Evolutionary conservation across 352 stramenopile genomes (phyloP).

Genomic region (Globisporangium nunn): DNA sequence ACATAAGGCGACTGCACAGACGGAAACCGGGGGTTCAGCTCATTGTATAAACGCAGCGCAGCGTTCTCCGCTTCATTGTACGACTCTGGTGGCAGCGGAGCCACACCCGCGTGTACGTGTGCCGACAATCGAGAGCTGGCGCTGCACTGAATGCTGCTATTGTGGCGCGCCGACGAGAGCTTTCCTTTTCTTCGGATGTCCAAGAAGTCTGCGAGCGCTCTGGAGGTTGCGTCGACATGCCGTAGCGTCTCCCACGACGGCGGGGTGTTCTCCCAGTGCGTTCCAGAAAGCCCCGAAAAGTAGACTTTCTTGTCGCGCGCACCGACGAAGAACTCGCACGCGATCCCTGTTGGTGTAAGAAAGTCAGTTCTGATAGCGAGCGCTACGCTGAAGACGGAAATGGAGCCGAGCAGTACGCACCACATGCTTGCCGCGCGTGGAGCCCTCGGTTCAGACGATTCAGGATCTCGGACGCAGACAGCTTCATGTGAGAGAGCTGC

Average conservation of each 20-base stretch:
- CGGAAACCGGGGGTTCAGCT: slow-evolving; percentile 59
- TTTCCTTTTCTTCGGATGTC: neutral
- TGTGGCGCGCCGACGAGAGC: neutral
- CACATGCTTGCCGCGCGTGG: slow-evolving; percentile 20
- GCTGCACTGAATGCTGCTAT: neutral
- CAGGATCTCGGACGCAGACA: slow-evolving; percentile 44
- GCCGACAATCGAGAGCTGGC: neutral
- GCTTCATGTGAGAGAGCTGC: slow-evolving; percentile 48
- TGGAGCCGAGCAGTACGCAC: slow-evolving; percentile 11
- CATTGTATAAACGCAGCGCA: slow-evolving; percentile 24
- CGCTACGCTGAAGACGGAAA: neutral
- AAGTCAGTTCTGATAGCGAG: neutral
- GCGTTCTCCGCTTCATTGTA: slow-evolving; percentile 4
- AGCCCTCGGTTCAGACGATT: slow-evolving; percentile 37
- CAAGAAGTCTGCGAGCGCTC: slow-evolving; percentile 4
- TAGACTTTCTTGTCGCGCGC: slow-evolving; percentile 23
- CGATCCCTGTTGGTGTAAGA: slow-evolving; percentile 18
- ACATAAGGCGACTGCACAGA: slow-evolving; percentile 40
- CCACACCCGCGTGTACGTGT: too few relatives aligned
- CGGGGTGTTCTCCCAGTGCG: slow-evolving; percentile 29
- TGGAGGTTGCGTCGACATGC: slow-evolving; percentile 29
- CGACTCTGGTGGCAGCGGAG: neutral
- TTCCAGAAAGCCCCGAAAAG: slow-evolving; percentile 35
- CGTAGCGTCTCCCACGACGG: slow-evolving; percentile 39
- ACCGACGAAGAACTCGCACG: slow-evolving; percentile 55